Evolutionary conservation across 495 filamentous ascomycete species (phyloP).

Genomic region (Lasiosphaeria miniovina): DNA sequence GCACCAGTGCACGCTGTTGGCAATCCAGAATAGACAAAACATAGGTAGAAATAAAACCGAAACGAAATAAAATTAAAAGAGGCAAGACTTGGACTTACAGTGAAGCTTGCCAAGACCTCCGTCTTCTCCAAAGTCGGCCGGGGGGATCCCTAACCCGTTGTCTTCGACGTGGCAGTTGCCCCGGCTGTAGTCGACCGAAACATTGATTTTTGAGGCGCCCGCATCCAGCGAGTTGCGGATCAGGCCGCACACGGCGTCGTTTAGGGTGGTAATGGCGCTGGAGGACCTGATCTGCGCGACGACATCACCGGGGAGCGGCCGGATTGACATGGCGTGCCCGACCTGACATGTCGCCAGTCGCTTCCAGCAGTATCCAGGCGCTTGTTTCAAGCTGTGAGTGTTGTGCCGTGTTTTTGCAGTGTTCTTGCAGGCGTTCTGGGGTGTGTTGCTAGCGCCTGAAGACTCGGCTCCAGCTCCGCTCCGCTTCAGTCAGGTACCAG

Average conservation of each 20-base stretch:
- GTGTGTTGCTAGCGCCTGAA: too few species aligned
- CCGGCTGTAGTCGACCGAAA: conserved; percentile 70
- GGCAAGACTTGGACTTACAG: conserved; percentile 47
- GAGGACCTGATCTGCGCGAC: conserved; percentile 87
- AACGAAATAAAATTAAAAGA: background rate
- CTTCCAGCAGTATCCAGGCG: too few species aligned
- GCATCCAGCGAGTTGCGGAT: conserved; percentile 87
- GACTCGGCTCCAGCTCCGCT: too few species aligned
- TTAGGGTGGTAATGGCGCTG: conserved; percentile 68
- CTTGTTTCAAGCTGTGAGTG: too few species aligned
- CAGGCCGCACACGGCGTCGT: conserved; percentile 70
- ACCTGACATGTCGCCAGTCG: conserved; percentile 13
- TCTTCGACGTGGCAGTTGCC: conserved; percentile 86
- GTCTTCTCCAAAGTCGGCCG: conserved; percentile 62
- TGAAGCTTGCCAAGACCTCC: conserved; percentile 75
- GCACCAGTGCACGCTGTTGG: conserved; percentile 1
- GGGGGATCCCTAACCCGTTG: conserved; percentile 76
- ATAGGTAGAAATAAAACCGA: background rate
- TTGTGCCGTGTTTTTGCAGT: too few species aligned
- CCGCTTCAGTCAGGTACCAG: too few species aligned
- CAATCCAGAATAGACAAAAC: conserved; percentile 20
- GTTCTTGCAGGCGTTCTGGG: too few species aligned
- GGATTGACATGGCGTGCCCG: conserved; percentile 55
- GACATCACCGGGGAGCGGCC: conserved; percentile 69
- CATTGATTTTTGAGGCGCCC: conserved; percentile 62